Conservation (phyloP, 176 grass and related monocot genomes). For the Carex littledalei region DNA sequence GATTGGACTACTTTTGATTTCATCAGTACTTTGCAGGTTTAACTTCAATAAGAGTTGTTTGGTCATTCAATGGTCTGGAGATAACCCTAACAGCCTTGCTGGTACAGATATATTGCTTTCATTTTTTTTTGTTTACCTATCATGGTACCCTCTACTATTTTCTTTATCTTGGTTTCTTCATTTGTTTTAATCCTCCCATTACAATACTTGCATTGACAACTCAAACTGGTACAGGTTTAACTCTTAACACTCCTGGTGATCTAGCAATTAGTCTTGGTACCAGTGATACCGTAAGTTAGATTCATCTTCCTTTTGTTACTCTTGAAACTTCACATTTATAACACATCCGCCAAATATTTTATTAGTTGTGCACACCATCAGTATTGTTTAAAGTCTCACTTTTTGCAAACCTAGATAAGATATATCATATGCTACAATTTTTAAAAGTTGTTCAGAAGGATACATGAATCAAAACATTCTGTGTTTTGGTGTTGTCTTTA, state of each 20-base stretch:
- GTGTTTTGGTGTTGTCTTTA: neutral
- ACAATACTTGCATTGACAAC: neutral
- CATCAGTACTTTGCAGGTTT: slow-evolving; percentile 45
- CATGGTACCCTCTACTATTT: neutral
- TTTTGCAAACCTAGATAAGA: slow-evolving; percentile 2
- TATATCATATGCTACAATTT: neutral
- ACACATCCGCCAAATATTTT: neutral
- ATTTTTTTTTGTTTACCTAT: neutral
- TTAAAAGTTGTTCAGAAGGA: neutral
- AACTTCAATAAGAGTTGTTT: slow-evolving; percentile 73
- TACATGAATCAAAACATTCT: neutral
- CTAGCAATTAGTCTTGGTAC: slow-evolving; percentile 97
- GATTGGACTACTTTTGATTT: neutral
- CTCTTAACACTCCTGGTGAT: slow-evolving; percentile 82
- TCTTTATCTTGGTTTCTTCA: neutral
- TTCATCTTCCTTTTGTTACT: neutral
- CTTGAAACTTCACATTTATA: neutral
- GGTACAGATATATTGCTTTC: slow-evolving; percentile 27
- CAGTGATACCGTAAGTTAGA: slow-evolving; percentile 84
- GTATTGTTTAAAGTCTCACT: too few relatives aligned
- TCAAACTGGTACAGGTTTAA: too few relatives aligned
- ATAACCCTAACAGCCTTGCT: slow-evolving; percentile 97
- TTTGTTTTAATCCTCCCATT: slow-evolving; percentile 8
- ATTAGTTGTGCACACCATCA: neutral
- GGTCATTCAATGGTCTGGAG: slow-evolving; percentile 90